Base-by-base conservation (phyloP, 768 basidiomycete genomes). In the Trametes sanguinea region DNA sequence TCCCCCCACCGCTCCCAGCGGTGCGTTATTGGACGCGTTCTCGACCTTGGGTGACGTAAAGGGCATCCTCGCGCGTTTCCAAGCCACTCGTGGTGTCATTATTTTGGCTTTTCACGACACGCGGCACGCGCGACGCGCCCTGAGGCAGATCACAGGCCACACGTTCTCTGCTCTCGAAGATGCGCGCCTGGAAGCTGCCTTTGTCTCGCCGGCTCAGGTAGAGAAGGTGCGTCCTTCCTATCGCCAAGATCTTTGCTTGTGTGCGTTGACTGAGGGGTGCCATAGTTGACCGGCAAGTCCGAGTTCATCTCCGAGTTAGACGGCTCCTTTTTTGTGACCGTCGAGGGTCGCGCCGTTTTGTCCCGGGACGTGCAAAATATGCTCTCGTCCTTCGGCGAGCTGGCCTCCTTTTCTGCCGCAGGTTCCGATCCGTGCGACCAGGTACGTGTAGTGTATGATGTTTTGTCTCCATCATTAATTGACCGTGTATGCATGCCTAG, bases 51-150 rank as follows among this genome's bases (percentile, higher is more conserved):
- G 71, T 39, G 71, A 72, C 51, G 79, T 89, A 59, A 85, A 86
- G 68, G 85, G 84, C 8, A 79, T 88, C 52, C 83, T 83, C 64
- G 78, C 80, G 39, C 80, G 80, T 37, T 80, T 79, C 63, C 81
- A 81, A 53, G 75, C 77, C 51, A 76, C 77, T 9, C 76, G 82
- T 40, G 86, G 86, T 6, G 73, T 83, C 45, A 74, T 88, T 47
- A 76, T 88, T 62, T 63, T 87, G 17, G 81, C 85, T 6, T 88
- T 89, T 65, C 83, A 80, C 72, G 86, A 90, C 65, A 70, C 81
- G 46, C 80, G 86, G 53, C 75, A 85, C 51, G 82, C 86, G 2
- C 76, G 76, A 43, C 77, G 76, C 6, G 83, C 83, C 2, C 17
- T 58, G 51, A 50, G 60, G 46, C 54, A 59, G 13, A 65, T 71